phyloP scores from a whole-genome alignment of 176 grass and related monocot genomes.

The Microstegium vimineum region DNA sequence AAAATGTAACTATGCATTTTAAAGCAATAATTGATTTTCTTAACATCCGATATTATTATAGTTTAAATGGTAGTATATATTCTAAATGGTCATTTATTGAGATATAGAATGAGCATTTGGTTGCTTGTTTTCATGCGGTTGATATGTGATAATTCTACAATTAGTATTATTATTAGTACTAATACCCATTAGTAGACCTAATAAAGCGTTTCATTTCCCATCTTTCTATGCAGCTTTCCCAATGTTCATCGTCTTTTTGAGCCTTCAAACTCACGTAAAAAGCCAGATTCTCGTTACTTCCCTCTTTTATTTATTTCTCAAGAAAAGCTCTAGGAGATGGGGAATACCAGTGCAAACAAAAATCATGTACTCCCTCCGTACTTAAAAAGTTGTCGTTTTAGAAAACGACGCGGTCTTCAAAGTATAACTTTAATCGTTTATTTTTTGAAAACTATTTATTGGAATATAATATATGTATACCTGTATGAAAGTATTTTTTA shows the following conservation, averaged over 20 bases:
- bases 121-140: background rate
- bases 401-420: too few species aligned
- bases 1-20: background rate
- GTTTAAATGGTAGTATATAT: background rate
- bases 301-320: background rate
- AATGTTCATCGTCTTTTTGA: background rate
- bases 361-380: too few species aligned
- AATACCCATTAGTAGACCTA: background rate
- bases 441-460: too few species aligned
- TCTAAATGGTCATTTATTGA: background rate
- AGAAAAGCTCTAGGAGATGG: background rate
- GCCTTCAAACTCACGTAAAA: conserved; percentile 1
- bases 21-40: background rate
- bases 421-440: too few species aligned
- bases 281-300: background rate
- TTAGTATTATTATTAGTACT: background rate
- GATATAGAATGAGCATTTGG: background rate
- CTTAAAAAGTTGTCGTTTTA: too few species aligned
- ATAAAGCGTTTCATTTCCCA: background rate
- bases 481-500: too few species aligned
- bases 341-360: background rate
- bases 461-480: too few species aligned
- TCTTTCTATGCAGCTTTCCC: conserved; percentile 15
- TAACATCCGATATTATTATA: background rate
- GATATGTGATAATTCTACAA: background rate